A percentile compares a stretch with the other conserved stretches of the same genome.
These are phyloP conservation scores for Penstemon eatonii DNA, from an alignment of 257 asterid species.

Conservation along the genomic window DNA sequence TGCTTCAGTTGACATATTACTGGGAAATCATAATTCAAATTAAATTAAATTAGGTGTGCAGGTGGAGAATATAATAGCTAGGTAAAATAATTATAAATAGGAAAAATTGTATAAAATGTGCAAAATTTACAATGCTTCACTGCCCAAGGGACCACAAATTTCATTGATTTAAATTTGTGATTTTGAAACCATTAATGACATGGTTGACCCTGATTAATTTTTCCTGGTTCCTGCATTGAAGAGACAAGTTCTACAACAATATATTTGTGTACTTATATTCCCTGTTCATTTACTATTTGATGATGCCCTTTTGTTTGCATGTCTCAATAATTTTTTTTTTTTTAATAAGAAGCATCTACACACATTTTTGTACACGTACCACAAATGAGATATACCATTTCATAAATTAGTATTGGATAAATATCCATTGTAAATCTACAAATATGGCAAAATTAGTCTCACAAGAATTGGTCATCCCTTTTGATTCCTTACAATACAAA, in stretches of 20 bases:
- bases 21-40: too few species aligned
- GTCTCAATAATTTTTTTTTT: too few species aligned
- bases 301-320: too few species aligned
- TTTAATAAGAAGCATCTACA: too few species aligned
- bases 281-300: neutral
- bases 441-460: too few species aligned
- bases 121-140: neutral
- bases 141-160: neutral
- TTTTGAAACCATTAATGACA: constrained; percentile 15
- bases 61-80: neutral
- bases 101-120: neutral
- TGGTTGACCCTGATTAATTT: neutral
- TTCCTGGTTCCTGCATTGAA: constrained; percentile 14
- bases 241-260: neutral
- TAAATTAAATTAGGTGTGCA: too few species aligned
- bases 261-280: neutral
- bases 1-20: neutral
- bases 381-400: too few species aligned
- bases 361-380: too few species aligned
- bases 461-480: too few species aligned
- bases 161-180: neutral
- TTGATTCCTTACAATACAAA: too few species aligned
- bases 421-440: too few species aligned
- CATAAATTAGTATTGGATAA: too few species aligned
- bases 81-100: neutral